phyloP scores from a whole-genome alignment of 441 rosid genomes.

The Gossypium davidsonii region DNA sequence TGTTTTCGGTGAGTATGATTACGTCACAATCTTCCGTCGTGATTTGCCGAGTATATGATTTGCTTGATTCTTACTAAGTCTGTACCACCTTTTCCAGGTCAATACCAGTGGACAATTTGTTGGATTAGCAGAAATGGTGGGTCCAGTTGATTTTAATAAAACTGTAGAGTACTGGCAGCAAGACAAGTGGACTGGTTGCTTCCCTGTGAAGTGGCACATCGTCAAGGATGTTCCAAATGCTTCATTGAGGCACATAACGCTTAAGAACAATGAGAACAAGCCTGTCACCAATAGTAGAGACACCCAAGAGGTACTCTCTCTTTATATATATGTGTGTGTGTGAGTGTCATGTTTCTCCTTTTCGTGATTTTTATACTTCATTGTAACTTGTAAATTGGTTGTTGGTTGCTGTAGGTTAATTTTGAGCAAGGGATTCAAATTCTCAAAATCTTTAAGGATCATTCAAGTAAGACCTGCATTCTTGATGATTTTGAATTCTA shows the following conservation, averaged over 20 bases:
- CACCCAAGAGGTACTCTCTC: slow-evolving; percentile 56
- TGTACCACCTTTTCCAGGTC: slow-evolving; percentile 34
- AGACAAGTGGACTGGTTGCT: slow-evolving; percentile 78
- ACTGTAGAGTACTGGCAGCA: slow-evolving; percentile 72
- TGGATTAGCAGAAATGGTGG: slow-evolving; percentile 68
- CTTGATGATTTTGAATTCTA: slow-evolving; percentile 93
- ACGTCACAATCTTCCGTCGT: not conserved
- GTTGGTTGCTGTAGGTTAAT: slow-evolving; percentile 42
- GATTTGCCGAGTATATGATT: not conserved
- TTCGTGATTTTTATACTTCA: not conserved
- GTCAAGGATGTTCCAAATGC: slow-evolving; percentile 66
- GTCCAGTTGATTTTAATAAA: slow-evolving; percentile 63
- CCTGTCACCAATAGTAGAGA: slow-evolving; percentile 81
- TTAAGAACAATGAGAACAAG: slow-evolving; percentile 64
- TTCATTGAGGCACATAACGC: slow-evolving; percentile 52
- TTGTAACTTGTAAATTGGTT: slow-evolving; percentile 8
- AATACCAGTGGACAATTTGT: slow-evolving; percentile 76
- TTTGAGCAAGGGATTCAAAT: slow-evolving; percentile 62
- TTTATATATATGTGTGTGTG: not conserved
- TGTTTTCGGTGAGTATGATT: slow-evolving; percentile 69
- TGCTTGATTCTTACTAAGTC: not conserved
- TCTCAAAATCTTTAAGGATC: slow-evolving; percentile 64
- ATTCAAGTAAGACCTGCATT: slow-evolving; percentile 65
- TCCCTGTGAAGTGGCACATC: slow-evolving; percentile 69
- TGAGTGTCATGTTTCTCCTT: not conserved